Evolutionary conservation across 169 alveolate species (phyloP), one percentile per base, ranked within the genome.

Genomic region (Cryptosporidium parvum): DNA sequence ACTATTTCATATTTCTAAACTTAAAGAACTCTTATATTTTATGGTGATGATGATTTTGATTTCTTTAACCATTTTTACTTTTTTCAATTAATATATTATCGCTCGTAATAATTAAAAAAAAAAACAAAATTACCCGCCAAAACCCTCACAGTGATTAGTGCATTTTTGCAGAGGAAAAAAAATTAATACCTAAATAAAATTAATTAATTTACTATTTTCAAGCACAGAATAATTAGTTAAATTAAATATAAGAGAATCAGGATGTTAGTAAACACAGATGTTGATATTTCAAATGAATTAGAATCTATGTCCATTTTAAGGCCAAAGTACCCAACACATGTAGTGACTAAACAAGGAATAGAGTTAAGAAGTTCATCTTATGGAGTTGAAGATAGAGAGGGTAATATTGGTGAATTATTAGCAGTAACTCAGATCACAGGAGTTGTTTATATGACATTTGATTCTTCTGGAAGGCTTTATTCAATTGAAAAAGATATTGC

Each of bases 261-360:
- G 29, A 65, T 65, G 48, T 26, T 4, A 7, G 18, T n/a, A 23
- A 10, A 65, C 14, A 0, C 72, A 26, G 72, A 31, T 16, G 0
- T 0, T 14, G 44, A 65, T 5, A n/a, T 35, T 21, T 5, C 62
- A 23, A 29, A 80, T 65, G 75, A 80, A 12, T 8, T 29, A 29
- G 62, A 80, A 23, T 80, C 53, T 10, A 62, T 37, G 62, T 44
- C 62, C 8, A 80, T 80, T 12, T 39, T 80, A 2, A 35, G 89
- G 26, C 89, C 89, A 14, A 80, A 80, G 51, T 67, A 80, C 23
- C 89, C 89, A 62, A 80, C 89, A 42, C 89, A 80, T 62, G 89
- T 80, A 26, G 75, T 80, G 0, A 80, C 65, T 35, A 80, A 80
- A 26, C 69, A 80, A 14, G 75, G 75, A 21, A 56, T 65, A 21